These are phyloP conservation scores for Cladobotryum protrusum DNA, from an alignment of 2,329 filamentous ascomycete species.

Conservation along the genomic window DNA sequence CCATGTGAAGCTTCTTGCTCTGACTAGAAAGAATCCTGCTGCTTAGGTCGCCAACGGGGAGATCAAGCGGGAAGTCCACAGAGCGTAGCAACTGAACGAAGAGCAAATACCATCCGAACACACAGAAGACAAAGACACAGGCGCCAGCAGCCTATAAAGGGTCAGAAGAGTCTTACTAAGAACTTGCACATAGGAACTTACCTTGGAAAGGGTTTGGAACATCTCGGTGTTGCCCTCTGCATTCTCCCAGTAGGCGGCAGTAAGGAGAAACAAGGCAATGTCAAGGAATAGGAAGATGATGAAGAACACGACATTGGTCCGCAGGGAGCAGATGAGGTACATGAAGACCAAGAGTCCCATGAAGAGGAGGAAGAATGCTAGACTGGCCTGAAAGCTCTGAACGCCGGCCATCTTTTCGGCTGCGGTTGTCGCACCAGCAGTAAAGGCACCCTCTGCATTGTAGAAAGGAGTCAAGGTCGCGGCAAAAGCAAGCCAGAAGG, in stretches of 20 bases:
- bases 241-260: constrained; percentile 49
- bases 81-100: constrained; percentile 1
- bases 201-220: too few species aligned
- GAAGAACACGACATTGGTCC: constrained; percentile 63
- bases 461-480: not conserved
- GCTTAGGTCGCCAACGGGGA: not conserved
- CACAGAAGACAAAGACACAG: constrained; percentile 5
- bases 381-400: not conserved
- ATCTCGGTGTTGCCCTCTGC: too few species aligned
- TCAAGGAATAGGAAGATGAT: constrained; percentile 60
- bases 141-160: too few species aligned
- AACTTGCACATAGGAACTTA: too few species aligned
- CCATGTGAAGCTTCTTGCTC: too few species aligned
- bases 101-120: constrained; percentile 6
- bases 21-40: too few species aligned
- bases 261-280: constrained; percentile 53
- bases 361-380: constrained; percentile 51
- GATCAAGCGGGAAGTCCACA: not conserved
- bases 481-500: not conserved
- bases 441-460: not conserved
- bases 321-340: constrained; percentile 58
- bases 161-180: too few species aligned
- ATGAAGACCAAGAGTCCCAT: constrained; percentile 58
- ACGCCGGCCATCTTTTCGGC: not conserved
- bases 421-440: not conserved